Base-by-base conservation (phyloP, 23 red algal genomes). In the Agarophyton chilense region DNA sequence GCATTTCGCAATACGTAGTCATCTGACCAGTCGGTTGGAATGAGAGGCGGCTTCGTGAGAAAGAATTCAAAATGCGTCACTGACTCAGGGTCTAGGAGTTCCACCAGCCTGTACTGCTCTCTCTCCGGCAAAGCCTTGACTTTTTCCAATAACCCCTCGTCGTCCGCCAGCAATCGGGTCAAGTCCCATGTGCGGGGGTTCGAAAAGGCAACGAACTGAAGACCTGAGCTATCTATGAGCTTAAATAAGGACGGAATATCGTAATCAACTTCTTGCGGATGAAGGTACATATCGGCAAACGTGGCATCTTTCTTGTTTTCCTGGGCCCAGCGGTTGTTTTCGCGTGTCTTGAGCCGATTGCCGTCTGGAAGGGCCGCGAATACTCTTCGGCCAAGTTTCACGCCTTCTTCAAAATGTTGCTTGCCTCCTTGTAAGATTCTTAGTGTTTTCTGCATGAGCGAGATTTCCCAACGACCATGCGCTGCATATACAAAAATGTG, bases 241-340 rank as follows among this genome's bases (percentile, higher is more conserved):
- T 95, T 83, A 16, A 96, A 94, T 21, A 99, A 72, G 6, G 82
- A 81, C 5, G 64, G 82, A 40, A 95, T 80, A 63, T 92, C 91
- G 68, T 94, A 99, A 61, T 99, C 97, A 52, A 89, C 57, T 72
- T 99, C 97, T 72, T 94, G 90, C 52, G 97, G 97, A 92, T 99
- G 97, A 45, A 99, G 70, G 68, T 99, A 99, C 97, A 99, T 99
- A 75, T 99, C 97, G 16, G 97, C 93, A 94, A 99, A 99, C 7
- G 97, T 99, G 18, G 97, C 93, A 72, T 99, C 97, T 55, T 82
- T 84, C 87, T 47, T 62, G 61, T 99, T 99, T 16, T 99, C 97
- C 58, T 86, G 79, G 32, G 97, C 82, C 97, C 97, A 99, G 24
- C 97, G 83, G 42, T 86, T 52, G 22, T 83, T 58, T 71, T 99